Conservation (phyloP, 2,329 filamentous ascomycete species). For the Zasmidium cellare region DNA sequence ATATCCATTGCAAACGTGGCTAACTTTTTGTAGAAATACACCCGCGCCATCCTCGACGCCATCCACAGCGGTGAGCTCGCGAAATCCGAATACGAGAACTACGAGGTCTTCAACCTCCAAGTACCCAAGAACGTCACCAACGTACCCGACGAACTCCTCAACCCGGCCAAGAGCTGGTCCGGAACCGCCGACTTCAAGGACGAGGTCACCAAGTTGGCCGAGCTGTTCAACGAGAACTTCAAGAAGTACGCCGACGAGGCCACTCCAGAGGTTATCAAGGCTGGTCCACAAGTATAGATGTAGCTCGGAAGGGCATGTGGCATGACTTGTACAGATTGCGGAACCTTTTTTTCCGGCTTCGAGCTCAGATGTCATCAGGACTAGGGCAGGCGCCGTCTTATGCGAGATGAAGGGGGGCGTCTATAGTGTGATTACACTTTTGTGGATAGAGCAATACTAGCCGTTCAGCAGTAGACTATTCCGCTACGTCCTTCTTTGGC, state of each 20-base stretch:
- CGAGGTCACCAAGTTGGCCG: constrained; percentile 46
- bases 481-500: too few species aligned
- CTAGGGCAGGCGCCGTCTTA: background rate
- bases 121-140: constrained; percentile 90
- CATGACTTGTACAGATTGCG: background rate
- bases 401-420: too few species aligned
- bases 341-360: background rate
- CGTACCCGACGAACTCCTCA: constrained; percentile 88
- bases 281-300: constrained; percentile 38
- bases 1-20: too few species aligned
- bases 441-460: too few species aligned
- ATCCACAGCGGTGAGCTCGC: constrained; percentile 97
- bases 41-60: constrained; percentile 93
- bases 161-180: constrained; percentile 92
- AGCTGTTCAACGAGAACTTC: constrained; percentile 72
- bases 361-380: too few species aligned
- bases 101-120: constrained; percentile 93
- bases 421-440: too few species aligned
- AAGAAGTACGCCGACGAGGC: constrained; percentile 87
- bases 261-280: constrained; percentile 46
- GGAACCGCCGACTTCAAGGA: constrained; percentile 77
- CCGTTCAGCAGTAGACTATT: too few species aligned
- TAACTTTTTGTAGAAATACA: too few species aligned
- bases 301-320: background rate
- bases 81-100: constrained; percentile 89